Percentiles rank a stretch among this genome's conserved stretches.
phyloP scores from a whole-genome alignment of 2,329 filamentous ascomycete species.

The Coniochaeta ligniaria region DNA sequence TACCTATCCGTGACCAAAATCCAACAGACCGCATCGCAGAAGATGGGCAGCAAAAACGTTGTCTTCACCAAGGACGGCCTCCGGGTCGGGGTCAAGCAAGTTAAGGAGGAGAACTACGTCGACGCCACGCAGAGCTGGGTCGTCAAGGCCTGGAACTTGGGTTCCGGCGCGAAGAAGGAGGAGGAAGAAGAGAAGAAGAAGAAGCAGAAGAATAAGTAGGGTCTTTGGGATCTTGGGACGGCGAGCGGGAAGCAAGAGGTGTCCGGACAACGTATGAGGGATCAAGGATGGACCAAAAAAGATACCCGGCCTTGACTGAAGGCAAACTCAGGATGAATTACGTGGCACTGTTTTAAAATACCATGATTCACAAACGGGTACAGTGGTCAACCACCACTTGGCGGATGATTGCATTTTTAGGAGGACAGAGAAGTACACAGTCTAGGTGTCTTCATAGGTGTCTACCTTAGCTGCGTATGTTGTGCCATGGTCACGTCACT shows the following conservation, averaged over 20 bases:
- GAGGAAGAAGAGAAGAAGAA: constrained; percentile 20
- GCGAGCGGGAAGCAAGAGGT: neutral
- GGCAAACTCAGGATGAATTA: no score
- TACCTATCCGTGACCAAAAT: constrained; percentile 63
- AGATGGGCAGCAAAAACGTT: constrained; percentile 70
- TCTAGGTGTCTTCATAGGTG: no score
- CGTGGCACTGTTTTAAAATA: no score
- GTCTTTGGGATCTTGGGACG: neutral
- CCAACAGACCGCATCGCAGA: constrained; percentile 55
- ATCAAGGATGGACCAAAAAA: neutral
- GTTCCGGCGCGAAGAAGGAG: constrained; percentile 22
- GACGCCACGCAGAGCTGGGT: constrained; percentile 65
- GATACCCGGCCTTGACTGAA: neutral
- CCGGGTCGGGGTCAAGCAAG: constrained; percentile 62
- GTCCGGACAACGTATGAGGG: neutral
- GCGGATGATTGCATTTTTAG: no score
- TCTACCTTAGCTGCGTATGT: no score
- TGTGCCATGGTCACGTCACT: no score
- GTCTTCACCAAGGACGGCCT: constrained; percentile 69
- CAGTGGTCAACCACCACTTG: no score
- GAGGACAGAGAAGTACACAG: no score
- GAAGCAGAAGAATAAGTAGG: neutral
- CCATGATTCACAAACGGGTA: no score
- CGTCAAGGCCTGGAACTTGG: constrained; percentile 59
- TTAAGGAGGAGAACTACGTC: constrained; percentile 63